These are phyloP conservation scores for Hyaloscypha hepaticicola DNA, from an alignment of 495 filamentous ascomycete genomes.

Conservation along the genomic window DNA sequence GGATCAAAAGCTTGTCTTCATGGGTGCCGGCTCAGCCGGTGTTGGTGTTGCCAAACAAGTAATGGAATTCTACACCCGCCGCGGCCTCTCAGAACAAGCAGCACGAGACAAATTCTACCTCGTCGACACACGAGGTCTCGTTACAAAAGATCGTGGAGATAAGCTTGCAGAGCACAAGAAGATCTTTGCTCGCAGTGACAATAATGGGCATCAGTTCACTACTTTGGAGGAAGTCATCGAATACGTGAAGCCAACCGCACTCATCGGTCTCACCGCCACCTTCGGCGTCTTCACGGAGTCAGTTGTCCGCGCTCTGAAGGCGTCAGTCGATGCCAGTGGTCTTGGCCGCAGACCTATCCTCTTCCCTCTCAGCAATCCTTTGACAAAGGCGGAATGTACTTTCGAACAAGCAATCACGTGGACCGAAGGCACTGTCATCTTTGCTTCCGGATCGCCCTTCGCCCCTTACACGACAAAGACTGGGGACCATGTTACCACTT, in stretches of 20 bases:
- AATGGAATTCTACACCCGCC: conserved; percentile 90
- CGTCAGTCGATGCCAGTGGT: conserved; percentile 60
- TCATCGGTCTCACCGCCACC: conserved; percentile 92
- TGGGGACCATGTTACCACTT: conserved; percentile 63
- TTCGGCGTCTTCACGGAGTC: conserved; percentile 91
- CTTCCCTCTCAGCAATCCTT: conserved; percentile 93
- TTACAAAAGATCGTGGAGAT: conserved; percentile 91
- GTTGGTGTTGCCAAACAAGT: conserved; percentile 97
- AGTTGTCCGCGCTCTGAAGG: conserved; percentile 77
- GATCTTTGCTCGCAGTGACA: conserved; percentile 92
- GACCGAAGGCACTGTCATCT: conserved; percentile 88
- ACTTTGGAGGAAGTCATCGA: conserved; percentile 91
- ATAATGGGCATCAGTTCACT: conserved; percentile 86
- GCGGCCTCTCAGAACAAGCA: conserved; percentile 88
- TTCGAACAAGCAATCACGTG: conserved; percentile 85
- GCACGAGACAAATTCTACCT: conserved; percentile 93
- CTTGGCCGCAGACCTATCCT: conserved; percentile 81
- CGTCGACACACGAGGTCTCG: conserved; percentile 94
- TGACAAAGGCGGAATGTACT: conserved; percentile 94
- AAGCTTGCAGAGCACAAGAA: conserved; percentile 95
- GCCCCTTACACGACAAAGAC: conserved; percentile 63
- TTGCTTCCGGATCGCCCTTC: conserved; percentile 95
- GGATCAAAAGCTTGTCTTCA: conserved; percentile 92
- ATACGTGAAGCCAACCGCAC: conserved; percentile 88
- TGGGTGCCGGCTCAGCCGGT: conserved; percentile 92